Conservation (phyloP, 345 rosid genomes). For the Brassica cretica region DNA sequence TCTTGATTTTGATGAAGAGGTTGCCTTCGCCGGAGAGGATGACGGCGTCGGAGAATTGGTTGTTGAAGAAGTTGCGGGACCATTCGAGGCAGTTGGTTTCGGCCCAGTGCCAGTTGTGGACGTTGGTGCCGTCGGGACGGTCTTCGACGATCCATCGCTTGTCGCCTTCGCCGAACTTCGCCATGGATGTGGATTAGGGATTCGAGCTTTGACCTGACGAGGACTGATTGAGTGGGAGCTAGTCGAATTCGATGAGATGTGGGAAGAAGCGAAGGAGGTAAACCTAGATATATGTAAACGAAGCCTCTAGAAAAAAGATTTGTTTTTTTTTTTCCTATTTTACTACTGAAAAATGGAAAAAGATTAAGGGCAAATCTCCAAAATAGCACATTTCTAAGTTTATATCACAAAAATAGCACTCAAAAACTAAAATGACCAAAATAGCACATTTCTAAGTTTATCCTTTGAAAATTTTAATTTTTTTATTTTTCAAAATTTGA, state of each 20-base stretch:
- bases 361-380: too few relatives aligned
- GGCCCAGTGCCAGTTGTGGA: slow-evolving; percentile 99
- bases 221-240: neutral
- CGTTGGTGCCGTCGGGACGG: slow-evolving; percentile 93
- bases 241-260: too few relatives aligned
- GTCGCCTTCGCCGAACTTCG: slow-evolving; percentile 95
- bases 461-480: too few relatives aligned
- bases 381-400: too few relatives aligned
- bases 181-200: slow-evolving; percentile 48
- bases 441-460: too few relatives aligned
- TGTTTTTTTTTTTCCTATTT: neutral
- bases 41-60: slow-evolving; percentile 50
- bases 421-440: too few relatives aligned
- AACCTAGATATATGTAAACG: slow-evolving; percentile 14
- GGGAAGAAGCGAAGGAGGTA: neutral
- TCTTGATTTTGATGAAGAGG: slow-evolving; percentile 55
- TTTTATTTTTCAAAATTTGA: too few relatives aligned
- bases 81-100: slow-evolving; percentile 91
- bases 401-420: too few relatives aligned
- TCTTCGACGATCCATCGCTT: slow-evolving; percentile 99
- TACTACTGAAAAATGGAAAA: neutral
- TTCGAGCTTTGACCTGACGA: neutral
- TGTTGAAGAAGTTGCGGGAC: slow-evolving; percentile 66
- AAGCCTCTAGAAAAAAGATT: slow-evolving; percentile 35
- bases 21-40: slow-evolving; percentile 70